Evolutionary conservation across 257 asterid species (phyloP).

Genomic region (Ilex asprella): DNA sequence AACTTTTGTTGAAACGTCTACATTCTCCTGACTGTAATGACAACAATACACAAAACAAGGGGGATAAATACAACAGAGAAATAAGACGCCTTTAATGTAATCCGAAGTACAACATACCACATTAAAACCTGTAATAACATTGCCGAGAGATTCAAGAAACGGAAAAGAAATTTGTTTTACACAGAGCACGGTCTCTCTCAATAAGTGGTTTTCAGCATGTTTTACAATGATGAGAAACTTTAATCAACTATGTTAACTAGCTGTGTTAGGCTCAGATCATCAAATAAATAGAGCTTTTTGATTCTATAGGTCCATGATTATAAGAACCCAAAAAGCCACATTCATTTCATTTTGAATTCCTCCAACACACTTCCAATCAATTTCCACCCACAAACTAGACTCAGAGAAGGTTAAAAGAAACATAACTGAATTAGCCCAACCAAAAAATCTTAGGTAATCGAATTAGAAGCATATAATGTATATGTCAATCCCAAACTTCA

Average conservation of each 20-base stretch:
- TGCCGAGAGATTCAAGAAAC: not conserved
- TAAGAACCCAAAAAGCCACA: no score
- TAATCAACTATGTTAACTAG: not conserved
- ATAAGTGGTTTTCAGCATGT: not conserved
- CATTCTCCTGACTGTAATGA: conserved; percentile 34
- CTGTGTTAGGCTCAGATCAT: not conserved
- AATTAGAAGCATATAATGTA: not conserved
- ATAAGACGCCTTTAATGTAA: not conserved
- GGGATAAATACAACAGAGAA: not conserved
- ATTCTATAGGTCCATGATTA: no score
- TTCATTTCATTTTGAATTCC: no score
- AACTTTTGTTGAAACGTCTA: conserved; percentile 46
- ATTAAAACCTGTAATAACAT: not conserved
- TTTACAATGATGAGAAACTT: not conserved
- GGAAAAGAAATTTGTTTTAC: not conserved
- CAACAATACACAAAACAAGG: not conserved
- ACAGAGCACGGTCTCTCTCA: not conserved
- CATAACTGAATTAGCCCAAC: not conserved
- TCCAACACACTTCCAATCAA: no score
- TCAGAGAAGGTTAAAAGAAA: not conserved
- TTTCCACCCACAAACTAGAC: not conserved
- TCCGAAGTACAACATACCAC: not conserved
- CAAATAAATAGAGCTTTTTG: no score
- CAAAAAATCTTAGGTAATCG: not conserved
- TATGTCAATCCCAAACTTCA: not conserved